phyloP scores from a whole-genome alignment of 208 protist genomes.

The Leishmania arabica region DNA sequence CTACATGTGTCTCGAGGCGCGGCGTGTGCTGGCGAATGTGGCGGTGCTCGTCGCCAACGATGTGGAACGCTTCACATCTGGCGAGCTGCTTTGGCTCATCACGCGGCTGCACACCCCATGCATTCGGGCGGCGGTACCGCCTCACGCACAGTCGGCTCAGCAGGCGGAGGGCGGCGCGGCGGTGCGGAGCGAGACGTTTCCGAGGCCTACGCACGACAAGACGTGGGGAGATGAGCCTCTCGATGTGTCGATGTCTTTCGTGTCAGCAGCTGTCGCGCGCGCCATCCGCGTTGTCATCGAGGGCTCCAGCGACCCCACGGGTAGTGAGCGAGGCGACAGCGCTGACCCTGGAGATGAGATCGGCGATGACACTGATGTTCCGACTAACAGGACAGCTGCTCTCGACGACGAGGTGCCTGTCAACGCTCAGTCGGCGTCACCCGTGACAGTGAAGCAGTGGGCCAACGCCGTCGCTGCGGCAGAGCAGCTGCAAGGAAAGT shows the following conservation, averaged over 20 bases:
- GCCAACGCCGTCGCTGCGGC: constrained; percentile 16
- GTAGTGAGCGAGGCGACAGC: background rate
- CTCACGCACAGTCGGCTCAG: background rate
- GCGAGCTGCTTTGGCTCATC: constrained; percentile 26
- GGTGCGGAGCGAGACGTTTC: no score
- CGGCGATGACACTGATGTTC: background rate
- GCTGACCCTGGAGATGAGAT: background rate
- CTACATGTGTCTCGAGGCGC: constrained; percentile 16
- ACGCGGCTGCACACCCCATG: constrained; percentile 25
- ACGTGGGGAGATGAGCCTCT: background rate
- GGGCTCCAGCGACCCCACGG: background rate
- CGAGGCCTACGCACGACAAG: background rate
- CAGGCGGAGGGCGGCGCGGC: background rate
- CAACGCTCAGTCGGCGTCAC: background rate
- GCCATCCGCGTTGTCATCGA: constrained; percentile 7
- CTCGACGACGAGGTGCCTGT: background rate
- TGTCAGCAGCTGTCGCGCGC: constrained; percentile 27
- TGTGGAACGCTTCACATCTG: constrained; percentile 18
- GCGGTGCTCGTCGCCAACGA: constrained; percentile 31
- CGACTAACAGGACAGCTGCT: background rate
- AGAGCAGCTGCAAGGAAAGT: background rate
- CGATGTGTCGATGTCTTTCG: constrained; percentile 20
- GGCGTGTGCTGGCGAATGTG: constrained; percentile 26
- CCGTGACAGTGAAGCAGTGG: constrained; percentile 24
- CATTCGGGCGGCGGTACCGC: background rate